These are phyloP conservation scores for Drosera capensis DNA, from an alignment of 148 eudicot genomes.

Conservation along the genomic window DNA sequence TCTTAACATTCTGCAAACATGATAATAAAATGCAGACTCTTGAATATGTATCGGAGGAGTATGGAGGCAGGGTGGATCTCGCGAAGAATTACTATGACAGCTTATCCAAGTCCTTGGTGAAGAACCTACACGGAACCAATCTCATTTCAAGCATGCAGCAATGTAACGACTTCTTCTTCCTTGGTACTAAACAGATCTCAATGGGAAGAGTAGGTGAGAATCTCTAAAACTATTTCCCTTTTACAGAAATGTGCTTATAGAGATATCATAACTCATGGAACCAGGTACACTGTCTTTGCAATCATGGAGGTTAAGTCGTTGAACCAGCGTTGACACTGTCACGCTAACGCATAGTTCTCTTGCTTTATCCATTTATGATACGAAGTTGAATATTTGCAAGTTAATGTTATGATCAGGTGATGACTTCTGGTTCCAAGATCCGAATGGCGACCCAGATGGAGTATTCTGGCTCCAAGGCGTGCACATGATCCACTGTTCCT, in stretches of 20 bases:
- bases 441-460: constrained; percentile 57
- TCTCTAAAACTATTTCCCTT: no score
- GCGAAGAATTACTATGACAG: constrained; percentile 43
- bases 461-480: constrained; percentile 65
- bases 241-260: no score
- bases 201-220: constrained; percentile 53
- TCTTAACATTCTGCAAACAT: no score
- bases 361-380: not conserved
- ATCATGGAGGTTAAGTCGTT: no score
- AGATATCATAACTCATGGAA: no score
- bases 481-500: constrained; percentile 65
- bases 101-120: constrained; percentile 29
- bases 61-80: constrained; percentile 48
- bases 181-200: constrained; percentile 47
- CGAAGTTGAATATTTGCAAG: not conserved
- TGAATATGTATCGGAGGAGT: constrained; percentile 41
- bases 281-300: no score
- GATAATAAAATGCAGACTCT: constrained; percentile 22
- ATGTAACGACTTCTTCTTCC: constrained; percentile 57
- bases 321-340: no score
- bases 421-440: constrained; percentile 64
- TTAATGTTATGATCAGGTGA: constrained; percentile 22
- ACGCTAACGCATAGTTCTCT: no score
- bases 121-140: constrained; percentile 49
- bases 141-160: constrained; percentile 56